Conservation (phyloP, 371 early-diverging fungal genomes). For the Zopfochytrium polystomum region DNA sequence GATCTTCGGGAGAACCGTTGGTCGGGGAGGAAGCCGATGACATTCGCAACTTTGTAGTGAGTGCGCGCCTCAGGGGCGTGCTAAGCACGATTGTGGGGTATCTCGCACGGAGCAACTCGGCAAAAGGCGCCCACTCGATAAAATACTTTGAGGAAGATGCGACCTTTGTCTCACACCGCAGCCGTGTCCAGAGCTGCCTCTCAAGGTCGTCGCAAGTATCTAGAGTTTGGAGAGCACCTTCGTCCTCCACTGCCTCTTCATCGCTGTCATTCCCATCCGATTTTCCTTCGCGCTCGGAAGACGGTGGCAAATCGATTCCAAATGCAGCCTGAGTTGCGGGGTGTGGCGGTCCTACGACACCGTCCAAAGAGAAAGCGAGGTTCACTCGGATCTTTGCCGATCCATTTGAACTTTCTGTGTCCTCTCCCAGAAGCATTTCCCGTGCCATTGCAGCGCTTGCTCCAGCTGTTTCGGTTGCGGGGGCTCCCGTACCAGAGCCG, state of each 20-base stretch:
- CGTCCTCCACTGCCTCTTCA: slow-evolving; percentile 4
- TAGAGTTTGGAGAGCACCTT: slow-evolving; percentile 1
- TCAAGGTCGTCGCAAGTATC: slow-evolving; percentile 5
- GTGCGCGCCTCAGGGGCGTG: slow-evolving; percentile 7
- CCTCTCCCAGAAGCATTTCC: neutral
- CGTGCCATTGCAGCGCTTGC: slow-evolving; percentile 1
- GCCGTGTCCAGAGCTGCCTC: slow-evolving; percentile 3
- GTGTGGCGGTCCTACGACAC: slow-evolving; percentile 11
- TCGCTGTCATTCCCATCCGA: slow-evolving; percentile 7
- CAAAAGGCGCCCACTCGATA: slow-evolving; percentile 11
- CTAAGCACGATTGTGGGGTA: slow-evolving; percentile 20
- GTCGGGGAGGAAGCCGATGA: neutral
- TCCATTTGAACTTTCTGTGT: neutral
- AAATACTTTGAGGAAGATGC: neutral
- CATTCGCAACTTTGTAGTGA: neutral
- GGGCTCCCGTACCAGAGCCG: neutral
- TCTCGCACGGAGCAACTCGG: neutral
- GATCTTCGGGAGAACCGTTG: slow-evolving; percentile 8
- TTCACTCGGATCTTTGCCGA: slow-evolving; percentile 5
- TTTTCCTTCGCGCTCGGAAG: neutral
- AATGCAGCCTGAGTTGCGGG: slow-evolving; percentile 16
- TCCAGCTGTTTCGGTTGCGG: neutral
- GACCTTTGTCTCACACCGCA: neutral
- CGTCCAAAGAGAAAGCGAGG: slow-evolving; percentile 18
- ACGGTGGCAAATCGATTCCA: slow-evolving; percentile 25